Conservation (phyloP, 1,284 basidiomycete genomes). For the Pseudozyma sp. region DNA sequence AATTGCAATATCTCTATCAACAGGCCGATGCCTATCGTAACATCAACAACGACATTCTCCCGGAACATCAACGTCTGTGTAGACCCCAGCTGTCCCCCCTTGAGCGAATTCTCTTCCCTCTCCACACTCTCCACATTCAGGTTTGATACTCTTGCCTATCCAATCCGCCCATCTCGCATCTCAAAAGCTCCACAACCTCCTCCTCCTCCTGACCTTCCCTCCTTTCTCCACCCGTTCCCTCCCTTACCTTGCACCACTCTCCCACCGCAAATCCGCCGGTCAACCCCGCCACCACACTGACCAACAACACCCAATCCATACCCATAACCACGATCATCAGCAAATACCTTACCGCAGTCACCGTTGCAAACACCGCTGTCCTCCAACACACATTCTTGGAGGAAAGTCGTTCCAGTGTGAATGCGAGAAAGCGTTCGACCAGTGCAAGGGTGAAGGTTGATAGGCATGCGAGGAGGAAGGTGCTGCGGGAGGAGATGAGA, state of each 20-base stretch:
- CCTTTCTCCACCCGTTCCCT: too few relatives aligned
- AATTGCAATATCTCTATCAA: too few relatives aligned
- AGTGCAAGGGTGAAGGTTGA: constrained; percentile 22
- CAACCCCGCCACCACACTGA: constrained; percentile 15
- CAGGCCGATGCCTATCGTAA: too few relatives aligned
- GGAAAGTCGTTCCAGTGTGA: neutral
- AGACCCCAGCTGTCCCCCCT: too few relatives aligned
- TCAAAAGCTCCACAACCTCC: neutral
- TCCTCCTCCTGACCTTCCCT: constrained; percentile 1
- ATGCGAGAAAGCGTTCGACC: constrained; percentile 11
- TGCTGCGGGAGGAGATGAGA: constrained; percentile 19
- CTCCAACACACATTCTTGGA: neutral
- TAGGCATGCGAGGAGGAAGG: constrained; percentile 16
- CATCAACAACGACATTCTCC: too few relatives aligned
- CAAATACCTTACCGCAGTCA: constrained; percentile 27
- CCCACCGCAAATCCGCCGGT: constrained; percentile 13
- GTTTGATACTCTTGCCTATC: too few relatives aligned
- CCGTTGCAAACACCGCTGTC: constrained; percentile 16
- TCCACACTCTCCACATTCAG: too few relatives aligned
- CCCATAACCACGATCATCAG: constrained; percentile 50
- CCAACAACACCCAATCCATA: constrained; percentile 46
- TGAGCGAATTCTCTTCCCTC: too few relatives aligned
- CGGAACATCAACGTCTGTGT: too few relatives aligned
- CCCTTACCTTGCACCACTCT: neutral
- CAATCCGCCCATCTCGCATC: too few relatives aligned